Conservation (phyloP, 768 basidiomycete species). For the Naganishia friedmannii region DNA sequence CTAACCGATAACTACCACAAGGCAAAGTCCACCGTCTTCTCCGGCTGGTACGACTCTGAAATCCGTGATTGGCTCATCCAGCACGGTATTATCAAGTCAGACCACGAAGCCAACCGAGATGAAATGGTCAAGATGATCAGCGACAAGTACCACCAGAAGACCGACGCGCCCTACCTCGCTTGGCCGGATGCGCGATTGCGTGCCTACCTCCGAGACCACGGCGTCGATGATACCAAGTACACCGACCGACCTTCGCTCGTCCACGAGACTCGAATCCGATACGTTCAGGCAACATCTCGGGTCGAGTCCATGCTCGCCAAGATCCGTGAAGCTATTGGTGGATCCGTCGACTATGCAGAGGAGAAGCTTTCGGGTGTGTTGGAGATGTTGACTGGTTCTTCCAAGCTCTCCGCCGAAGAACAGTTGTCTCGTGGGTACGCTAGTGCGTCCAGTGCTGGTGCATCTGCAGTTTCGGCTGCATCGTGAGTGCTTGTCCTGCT, state of each 20-base stretch:
- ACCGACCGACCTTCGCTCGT: conserved; percentile 69
- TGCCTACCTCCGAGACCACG: conserved; percentile 76
- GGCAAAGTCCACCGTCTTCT: conserved; percentile 51
- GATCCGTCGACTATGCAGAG: conserved; percentile 70
- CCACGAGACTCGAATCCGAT: conserved; percentile 61
- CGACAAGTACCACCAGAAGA: conserved; percentile 61
- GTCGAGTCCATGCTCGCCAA: conserved; percentile 62
- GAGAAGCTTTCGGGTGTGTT: conserved; percentile 61
- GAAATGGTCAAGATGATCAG: conserved; percentile 53
- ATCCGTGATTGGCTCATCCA: conserved; percentile 75
- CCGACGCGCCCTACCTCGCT: conserved; percentile 66
- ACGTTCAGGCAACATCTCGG: conserved; percentile 64
- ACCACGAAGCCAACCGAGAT: conserved; percentile 69
- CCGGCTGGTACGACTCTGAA: conserved; percentile 72
- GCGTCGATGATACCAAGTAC: conserved; percentile 67
- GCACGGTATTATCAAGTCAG: conserved; percentile 68
- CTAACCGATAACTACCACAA: conserved; percentile 57
- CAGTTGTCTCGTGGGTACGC: conserved; percentile 50
- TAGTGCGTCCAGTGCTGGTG: conserved; percentile 40
- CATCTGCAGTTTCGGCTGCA: conserved; percentile 39
- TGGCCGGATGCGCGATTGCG: conserved; percentile 94
- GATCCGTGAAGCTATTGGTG: conserved; percentile 66
- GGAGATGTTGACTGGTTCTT: conserved; percentile 49
- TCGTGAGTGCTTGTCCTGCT: conserved; percentile 6
- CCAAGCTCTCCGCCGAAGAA: conserved; percentile 49